Evolutionary conservation across 129 eudicot genomes (phyloP), one percentile per base, ranked within the genome.

Genomic region (Lonicera japonica): DNA sequence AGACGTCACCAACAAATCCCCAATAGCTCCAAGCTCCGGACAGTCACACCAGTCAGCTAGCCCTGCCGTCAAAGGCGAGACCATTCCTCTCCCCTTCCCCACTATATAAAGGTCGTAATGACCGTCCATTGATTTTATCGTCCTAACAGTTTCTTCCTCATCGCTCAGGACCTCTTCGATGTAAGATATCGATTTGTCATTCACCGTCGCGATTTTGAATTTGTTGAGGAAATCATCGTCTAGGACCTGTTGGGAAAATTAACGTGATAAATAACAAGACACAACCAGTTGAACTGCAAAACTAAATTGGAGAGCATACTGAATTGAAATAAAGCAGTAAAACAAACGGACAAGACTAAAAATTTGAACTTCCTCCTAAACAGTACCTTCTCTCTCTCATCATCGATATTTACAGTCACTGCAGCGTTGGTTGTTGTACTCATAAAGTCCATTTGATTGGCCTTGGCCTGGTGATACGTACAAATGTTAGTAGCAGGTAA

Each of bases 31-130:
- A 6, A 83, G 73, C 72, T 83, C 83, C 1, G 83, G 86, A 45
- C 86, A 80, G 60, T 84, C 91, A 38, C 86, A 80, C 91, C 91
- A 84, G 25, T 84, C 91, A 1, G 76, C 74, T 1, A 84, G 65
- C 0, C 91, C 91, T 0, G 78, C 50, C 0, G 87, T 80, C 21
- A 80, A 56, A 0, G 86, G 81, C 2, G 83, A 74, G 11, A 24
- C 15, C 43, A 75, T 46, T 0, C 77, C 78, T 39, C 65, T 40
- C 14, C 84, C 87, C 41, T 61, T 84, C 2, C 91, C 91, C 1
- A 84, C 86, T 0, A 84, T 38, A 56, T 74, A 84, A 14, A 84
- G 71, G 39, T 84, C 87, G 18, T 65, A 51, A 3, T 54, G 23
- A 4, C 58, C 58, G 24, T 84, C 79, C 81, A 77, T 59, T 12